Evolutionary conservation across 1,284 basidiomycete species (phyloP).

Genomic region (Ganoderma lucidum): DNA sequence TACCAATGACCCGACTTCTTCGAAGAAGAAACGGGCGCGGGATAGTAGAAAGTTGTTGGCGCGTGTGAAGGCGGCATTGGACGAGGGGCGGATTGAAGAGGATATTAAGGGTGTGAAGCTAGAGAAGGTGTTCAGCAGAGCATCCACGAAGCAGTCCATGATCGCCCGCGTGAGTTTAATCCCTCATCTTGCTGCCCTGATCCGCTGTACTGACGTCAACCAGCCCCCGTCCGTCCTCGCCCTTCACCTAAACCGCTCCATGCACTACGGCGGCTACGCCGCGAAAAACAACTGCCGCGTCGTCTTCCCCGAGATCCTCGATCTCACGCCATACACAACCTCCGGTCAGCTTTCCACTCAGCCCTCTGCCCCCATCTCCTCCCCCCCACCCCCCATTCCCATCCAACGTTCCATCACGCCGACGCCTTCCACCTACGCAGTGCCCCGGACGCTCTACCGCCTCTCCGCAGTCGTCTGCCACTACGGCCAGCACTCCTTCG

Average conservation of each 20-base stretch:
- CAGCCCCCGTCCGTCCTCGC: slow-evolving; percentile 86
- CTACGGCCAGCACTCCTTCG: slow-evolving; percentile 88
- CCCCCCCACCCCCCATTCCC: slow-evolving; percentile 45
- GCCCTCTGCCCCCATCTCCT: slow-evolving; percentile 73
- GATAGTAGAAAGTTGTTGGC: slow-evolving; percentile 72
- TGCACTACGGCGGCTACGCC: slow-evolving; percentile 79
- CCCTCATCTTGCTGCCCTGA: slow-evolving; percentile 26
- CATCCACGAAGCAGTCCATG: slow-evolving; percentile 90
- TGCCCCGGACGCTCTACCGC: slow-evolving; percentile 75
- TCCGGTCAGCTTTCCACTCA: slow-evolving; percentile 75
- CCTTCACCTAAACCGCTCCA: slow-evolving; percentile 88
- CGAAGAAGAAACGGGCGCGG: slow-evolving; percentile 76
- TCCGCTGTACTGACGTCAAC: slow-evolving; percentile 4
- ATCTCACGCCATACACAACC: slow-evolving; percentile 86
- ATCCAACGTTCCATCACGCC: slow-evolving; percentile 60
- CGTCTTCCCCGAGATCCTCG: slow-evolving; percentile 86
- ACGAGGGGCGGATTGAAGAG: slow-evolving; percentile 81
- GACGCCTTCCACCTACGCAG: slow-evolving; percentile 58
- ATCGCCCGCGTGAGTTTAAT: slow-evolving; percentile 73
- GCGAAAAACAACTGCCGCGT: slow-evolving; percentile 85
- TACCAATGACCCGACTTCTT: slow-evolving; percentile 54
- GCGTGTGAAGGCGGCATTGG: slow-evolving; percentile 68
- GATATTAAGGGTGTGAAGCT: slow-evolving; percentile 79
- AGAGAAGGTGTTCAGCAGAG: slow-evolving; percentile 75
- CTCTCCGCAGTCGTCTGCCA: slow-evolving; percentile 88